A percentile compares a stretch with the other conserved stretches of the same genome.
Conservation (phyloP, 352 stramenopile species). For the Plasmopara viticola region DNA sequence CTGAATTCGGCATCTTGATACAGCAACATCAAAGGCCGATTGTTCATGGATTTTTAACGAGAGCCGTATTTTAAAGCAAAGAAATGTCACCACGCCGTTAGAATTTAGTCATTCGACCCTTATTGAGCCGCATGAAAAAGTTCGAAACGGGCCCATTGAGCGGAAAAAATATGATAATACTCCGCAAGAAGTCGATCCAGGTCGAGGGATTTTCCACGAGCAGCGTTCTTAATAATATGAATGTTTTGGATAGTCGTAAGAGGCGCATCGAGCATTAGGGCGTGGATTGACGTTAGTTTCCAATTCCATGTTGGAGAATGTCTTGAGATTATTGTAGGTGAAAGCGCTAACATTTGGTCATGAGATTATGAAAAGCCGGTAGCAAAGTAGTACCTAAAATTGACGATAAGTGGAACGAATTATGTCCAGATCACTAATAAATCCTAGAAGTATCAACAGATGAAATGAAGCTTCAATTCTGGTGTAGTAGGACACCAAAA, state of each 20-base stretch:
- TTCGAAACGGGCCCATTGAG: too few relatives aligned
- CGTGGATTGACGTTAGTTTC: neutral
- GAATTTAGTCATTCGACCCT: too few relatives aligned
- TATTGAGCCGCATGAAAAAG: too few relatives aligned
- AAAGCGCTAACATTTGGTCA: neutral
- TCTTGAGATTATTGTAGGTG: neutral
- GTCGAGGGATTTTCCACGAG: neutral
- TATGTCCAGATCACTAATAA: neutral
- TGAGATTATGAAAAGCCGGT: conserved; percentile 1
- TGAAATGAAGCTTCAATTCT: conserved; percentile 1
- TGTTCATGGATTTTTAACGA: too few relatives aligned
- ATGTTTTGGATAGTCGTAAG: neutral
- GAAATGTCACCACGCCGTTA: too few relatives aligned
- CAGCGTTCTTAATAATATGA: neutral
- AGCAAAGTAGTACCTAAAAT: conserved; percentile 8
- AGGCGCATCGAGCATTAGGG: neutral
- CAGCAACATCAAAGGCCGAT: too few relatives aligned
- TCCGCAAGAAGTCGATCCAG: neutral
- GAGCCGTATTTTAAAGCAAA: too few relatives aligned
- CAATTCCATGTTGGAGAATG: neutral
- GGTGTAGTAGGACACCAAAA: neutral
- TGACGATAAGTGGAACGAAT: conserved; percentile 2
- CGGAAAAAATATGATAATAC: too few relatives aligned
- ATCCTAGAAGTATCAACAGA: conserved; percentile 4
- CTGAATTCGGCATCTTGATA: too few relatives aligned